Conservation (phyloP, 106 monocot species). For the Dioscorea alata region DNA sequence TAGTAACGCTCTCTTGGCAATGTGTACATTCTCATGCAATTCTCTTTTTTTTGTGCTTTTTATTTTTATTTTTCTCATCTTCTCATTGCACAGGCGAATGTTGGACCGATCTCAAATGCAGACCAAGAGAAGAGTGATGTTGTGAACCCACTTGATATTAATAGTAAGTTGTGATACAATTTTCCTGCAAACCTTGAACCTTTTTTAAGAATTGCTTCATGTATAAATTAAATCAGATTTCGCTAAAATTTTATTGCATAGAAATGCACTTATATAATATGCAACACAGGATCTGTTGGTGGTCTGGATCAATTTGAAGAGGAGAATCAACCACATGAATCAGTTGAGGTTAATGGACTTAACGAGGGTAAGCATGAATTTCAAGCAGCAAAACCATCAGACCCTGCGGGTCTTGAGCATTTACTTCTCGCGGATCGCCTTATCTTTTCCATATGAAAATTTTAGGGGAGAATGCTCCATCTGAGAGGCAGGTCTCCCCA, state of each 20-base stretch:
- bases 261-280: constrained; percentile 1
- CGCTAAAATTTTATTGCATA: too few species aligned
- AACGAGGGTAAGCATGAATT: constrained; percentile 80
- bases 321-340: constrained; percentile 13
- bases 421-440: constrained; percentile 31
- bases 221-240: too few species aligned
- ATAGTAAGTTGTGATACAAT: constrained; percentile 18
- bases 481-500: constrained; percentile 77
- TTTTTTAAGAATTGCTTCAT: neutral
- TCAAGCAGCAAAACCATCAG: constrained; percentile 12
- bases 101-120: constrained; percentile 7
- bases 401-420: constrained; percentile 16
- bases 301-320: constrained; percentile 30
- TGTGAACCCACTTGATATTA: constrained; percentile 33
- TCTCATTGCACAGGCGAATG: constrained; percentile 30
- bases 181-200: neutral
- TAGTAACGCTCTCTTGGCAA: too few species aligned
- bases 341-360: constrained; percentile 13
- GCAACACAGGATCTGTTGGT: constrained; percentile 32
- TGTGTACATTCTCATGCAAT: too few species aligned
- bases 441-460: constrained; percentile 21
- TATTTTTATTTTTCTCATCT: neutral
- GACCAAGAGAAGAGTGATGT: constrained; percentile 47
- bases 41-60: neutral
- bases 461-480: constrained; percentile 82